Conservation (phyloP, 495 filamentous ascomycete genomes). For the Neurospora cerealis region DNA sequence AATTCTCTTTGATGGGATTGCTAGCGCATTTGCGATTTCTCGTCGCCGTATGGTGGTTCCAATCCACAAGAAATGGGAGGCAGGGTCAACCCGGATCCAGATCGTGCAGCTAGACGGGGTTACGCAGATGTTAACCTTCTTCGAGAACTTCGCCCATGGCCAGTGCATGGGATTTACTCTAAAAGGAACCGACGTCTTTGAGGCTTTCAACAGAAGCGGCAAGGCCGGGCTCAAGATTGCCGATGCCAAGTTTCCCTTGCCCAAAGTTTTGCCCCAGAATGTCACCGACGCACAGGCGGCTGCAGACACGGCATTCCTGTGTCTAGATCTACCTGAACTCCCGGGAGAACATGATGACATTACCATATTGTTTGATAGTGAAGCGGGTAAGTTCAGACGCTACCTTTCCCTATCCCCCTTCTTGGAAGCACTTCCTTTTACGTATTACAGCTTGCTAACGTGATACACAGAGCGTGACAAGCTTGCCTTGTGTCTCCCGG, state of each 20-base stretch:
- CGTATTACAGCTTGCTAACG: conserved; percentile 13
- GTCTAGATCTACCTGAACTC: conserved; percentile 77
- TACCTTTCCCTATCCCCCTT: not conserved
- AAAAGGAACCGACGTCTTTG: conserved; percentile 70
- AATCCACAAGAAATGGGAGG: conserved; percentile 85
- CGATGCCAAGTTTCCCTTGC: conserved; percentile 84
- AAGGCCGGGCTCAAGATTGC: conserved; percentile 64
- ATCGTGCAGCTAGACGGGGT: conserved; percentile 63
- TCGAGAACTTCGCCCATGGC: conserved; percentile 72
- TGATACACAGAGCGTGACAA: conserved; percentile 31
- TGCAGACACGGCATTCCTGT: conserved; percentile 56
- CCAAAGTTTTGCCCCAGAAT: conserved; percentile 46
- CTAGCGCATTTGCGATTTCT: conserved; percentile 65
- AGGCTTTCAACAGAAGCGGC: conserved; percentile 54
- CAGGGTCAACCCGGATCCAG: conserved; percentile 62
- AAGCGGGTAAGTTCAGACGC: conserved; percentile 50
- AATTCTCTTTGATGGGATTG: conserved; percentile 66
- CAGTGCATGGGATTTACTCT: conserved; percentile 80
- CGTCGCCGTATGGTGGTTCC: conserved; percentile 83
- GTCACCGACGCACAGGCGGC: conserved; percentile 18
- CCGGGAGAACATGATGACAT: conserved; percentile 88
- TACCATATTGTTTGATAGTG: conserved; percentile 67
- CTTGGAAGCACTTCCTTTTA: not conserved
- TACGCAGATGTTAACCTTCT: conserved; percentile 70
- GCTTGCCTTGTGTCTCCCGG: conserved; percentile 33